phyloP scores from a whole-genome alignment of 129 eudicot genomes.

The Apium graveolens region DNA sequence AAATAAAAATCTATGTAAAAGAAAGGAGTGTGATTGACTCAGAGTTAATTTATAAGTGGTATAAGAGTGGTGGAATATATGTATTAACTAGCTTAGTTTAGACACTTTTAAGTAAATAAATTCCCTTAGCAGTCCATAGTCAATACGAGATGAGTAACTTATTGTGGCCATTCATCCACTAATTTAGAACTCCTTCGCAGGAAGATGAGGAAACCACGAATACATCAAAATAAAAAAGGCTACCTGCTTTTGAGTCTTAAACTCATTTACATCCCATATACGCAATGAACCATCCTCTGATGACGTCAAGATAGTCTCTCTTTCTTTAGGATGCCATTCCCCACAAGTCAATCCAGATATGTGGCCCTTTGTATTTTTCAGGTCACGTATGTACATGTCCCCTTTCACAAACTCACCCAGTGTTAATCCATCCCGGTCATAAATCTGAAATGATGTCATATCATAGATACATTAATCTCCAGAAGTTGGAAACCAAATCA shows the following conservation, averaged over 20 bases:
- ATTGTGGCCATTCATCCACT: background rate
- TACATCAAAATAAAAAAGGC: background rate
- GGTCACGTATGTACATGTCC: conserved; percentile 98
- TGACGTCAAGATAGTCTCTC: conserved; percentile 83
- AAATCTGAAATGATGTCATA: conserved; percentile 45
- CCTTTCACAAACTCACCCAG: conserved; percentile 93
- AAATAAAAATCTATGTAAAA: background rate
- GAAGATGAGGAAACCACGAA: background rate
- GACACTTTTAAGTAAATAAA: background rate
- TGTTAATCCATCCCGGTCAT: conserved; percentile 96
- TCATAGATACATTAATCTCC: background rate
- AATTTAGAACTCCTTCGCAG: background rate
- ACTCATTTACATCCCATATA: conserved; percentile 97
- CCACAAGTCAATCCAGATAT: conserved; percentile 95
- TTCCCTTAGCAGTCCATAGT: background rate
- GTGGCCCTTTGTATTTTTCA: conserved; percentile 97
- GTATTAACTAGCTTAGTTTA: background rate
- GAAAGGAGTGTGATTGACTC: background rate
- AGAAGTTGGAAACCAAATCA: background rate
- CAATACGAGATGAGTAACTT: background rate
- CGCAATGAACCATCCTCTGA: conserved; percentile 97
- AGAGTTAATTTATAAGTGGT: background rate
- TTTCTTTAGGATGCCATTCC: conserved; percentile 93
- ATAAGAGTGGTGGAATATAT: background rate
- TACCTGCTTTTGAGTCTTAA: conserved; percentile 90